Base-by-base conservation (phyloP, 257 asterid species). In the Solanum medicagineum region DNA sequence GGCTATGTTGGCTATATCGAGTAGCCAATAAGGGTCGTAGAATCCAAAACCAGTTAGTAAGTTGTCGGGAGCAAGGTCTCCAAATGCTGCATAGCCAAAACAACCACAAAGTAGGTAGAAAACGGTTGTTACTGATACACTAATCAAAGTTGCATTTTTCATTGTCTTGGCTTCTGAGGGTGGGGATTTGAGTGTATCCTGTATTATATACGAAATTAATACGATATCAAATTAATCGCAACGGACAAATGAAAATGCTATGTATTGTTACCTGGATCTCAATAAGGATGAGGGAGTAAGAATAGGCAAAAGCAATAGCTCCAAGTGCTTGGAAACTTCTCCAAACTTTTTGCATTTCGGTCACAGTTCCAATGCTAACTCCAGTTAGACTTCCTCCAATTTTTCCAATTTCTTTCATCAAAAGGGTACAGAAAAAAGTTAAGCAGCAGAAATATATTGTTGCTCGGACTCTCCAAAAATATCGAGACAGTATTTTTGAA, bases 21-120 rank as follows among this genome's bases (percentile, higher is more conserved):
- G 90, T 3, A 96, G 94, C 99, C 99, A 96, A 80, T 87, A 94
- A 0, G 99, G 98, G 85, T 96, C 92, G 89, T 90, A 96, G 88
- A 94, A 96, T 8, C 98, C 99, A 71, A 96, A 96, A 1, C 98
- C 99, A 5, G 99, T 96, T 8, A 96, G 87, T 15, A 96, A 94
- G 75, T 94, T 96, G 57, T 97, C 98, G 0, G 98, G 99, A 57
- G 99, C 86, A 44, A 85, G 86, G 87, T 96, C 98, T 7, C 99
- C 99, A 36, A 94, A 96, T 22, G 99, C 98, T 3, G 99, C 99
- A 66, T 94, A 96, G 60, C 99, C 99, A 69, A 93, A 91, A 80
- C 98, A 93, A 13, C 99, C 99, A 40, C 99, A 96, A 0, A 91
- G 87, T 98, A 96, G 93, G 94, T 96, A 96, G 94, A 96, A 96